phyloP scores from a whole-genome alignment of 2,329 filamentous ascomycete genomes.

The Ophiostoma novo-ulmi region DNA sequence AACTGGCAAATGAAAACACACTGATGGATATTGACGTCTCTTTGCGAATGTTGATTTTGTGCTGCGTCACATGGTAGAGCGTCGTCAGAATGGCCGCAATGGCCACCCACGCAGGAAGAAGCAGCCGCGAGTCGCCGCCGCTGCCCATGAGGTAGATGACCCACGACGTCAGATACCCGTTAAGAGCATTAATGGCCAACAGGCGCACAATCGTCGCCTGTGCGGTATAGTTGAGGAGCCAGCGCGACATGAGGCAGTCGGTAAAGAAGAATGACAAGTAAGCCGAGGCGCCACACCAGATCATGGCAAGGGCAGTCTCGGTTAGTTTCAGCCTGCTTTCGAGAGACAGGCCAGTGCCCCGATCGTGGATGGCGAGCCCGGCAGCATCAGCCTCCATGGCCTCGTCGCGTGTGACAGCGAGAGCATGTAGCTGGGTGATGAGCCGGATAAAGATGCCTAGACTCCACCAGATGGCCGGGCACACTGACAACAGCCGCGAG shows the following conservation, averaged over 20 bases:
- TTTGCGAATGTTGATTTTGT: constrained; percentile 72
- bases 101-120: constrained; percentile 72
- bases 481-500: constrained; percentile 66
- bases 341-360: constrained; percentile 30
- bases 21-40: constrained; percentile 73
- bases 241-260: constrained; percentile 78
- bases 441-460: constrained; percentile 64
- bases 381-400: constrained; percentile 23
- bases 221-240: constrained; percentile 80
- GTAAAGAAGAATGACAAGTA: constrained; percentile 80
- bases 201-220: constrained; percentile 75
- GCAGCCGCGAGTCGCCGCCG: constrained; percentile 62
- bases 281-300: constrained; percentile 73
- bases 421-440: constrained; percentile 53
- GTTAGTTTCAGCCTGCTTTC: constrained; percentile 53
- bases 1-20: constrained; percentile 70
- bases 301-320: constrained; percentile 65
- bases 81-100: constrained; percentile 70
- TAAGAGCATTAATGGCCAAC: constrained; percentile 66
- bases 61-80: constrained; percentile 70
- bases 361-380: constrained; percentile 5
- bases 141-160: constrained; percentile 66
- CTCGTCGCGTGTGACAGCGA: constrained; percentile 25
- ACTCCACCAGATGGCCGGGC: constrained; percentile 67
- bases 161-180: constrained; percentile 69